A percentile compares a stretch with the other conserved stretches of the same genome.
Conservation (phyloP, 2,329 filamentous ascomycete species). For the Venturia pyrina region DNA sequence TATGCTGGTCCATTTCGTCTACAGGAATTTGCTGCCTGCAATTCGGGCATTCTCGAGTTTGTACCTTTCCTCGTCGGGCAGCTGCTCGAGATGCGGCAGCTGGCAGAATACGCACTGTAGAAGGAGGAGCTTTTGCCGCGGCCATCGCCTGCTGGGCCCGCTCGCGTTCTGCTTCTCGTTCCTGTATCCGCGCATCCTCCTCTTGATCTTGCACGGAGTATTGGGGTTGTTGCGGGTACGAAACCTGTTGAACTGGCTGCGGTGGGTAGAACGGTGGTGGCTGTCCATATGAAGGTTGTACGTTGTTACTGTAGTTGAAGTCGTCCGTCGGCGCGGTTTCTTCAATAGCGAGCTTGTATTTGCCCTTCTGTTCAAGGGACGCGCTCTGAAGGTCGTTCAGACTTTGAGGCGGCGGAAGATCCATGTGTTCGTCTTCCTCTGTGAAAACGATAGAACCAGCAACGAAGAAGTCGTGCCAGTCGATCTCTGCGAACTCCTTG, state of each 20-base stretch:
- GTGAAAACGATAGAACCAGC: constrained; percentile 92
- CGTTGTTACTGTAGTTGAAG: constrained; percentile 25
- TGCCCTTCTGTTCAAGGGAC: constrained; percentile 89
- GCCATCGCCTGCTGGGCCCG: constrained; percentile 68
- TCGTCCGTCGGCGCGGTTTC: constrained; percentile 73
- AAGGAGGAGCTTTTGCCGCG: constrained; percentile 59
- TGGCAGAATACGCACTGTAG: constrained; percentile 71
- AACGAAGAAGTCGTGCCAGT: constrained; percentile 96
- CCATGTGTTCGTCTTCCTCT: constrained; percentile 74
- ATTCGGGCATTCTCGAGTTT: constrained; percentile 77
- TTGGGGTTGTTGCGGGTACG: constrained; percentile 11
- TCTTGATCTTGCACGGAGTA: constrained; percentile 24
- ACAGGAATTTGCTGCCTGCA: constrained; percentile 84
- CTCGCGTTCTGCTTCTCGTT: constrained; percentile 38
- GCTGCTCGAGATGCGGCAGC: constrained; percentile 87
- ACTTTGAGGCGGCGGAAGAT: constrained; percentile 80
- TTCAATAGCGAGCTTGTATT: constrained; percentile 82
- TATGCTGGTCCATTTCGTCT: constrained; percentile 81
- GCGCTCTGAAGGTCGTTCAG: constrained; percentile 88
- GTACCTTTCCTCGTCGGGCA: constrained; percentile 54
- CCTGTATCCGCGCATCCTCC: constrained; percentile 26
- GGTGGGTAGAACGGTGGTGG: constrained; percentile 19
- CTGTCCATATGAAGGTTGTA: constrained; percentile 22
- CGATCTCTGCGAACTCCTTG: constrained; percentile 70
- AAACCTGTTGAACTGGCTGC: constrained; percentile 21